Evolutionary conservation across 2,329 filamentous ascomycete genomes (phyloP).

Genomic region (Penicillium griseofulvum): DNA sequence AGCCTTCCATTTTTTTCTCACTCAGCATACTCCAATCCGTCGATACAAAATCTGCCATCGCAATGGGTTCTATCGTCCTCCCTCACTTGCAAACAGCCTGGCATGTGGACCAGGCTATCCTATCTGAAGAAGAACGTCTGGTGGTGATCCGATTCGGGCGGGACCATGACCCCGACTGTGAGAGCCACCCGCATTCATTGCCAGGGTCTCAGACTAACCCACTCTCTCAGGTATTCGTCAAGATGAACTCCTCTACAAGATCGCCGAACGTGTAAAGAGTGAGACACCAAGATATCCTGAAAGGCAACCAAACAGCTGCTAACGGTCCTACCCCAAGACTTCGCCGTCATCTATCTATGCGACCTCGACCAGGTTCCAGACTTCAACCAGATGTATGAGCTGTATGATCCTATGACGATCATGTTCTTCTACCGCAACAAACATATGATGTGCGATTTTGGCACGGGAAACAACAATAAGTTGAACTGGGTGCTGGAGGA

Average conservation of each 20-base stretch:
- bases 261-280: constrained; percentile 87
- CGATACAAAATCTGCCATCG: constrained; percentile 8
- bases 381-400: constrained; percentile 94
- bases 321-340: constrained; percentile 27
- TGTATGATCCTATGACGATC: constrained; percentile 85
- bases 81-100: constrained; percentile 89
- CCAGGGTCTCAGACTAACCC: constrained; percentile 16
- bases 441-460: constrained; percentile 89
- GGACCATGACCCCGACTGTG: constrained; percentile 74
- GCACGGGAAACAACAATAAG: constrained; percentile 98
- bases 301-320: neutral
- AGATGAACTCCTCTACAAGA: constrained; percentile 92
- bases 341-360: constrained; percentile 76
- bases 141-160: constrained; percentile 83
- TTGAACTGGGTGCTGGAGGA: constrained; percentile 95
- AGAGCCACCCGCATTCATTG: constrained; percentile 9
- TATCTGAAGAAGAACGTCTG: constrained; percentile 84
- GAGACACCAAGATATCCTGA: constrained; percentile 48
- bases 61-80: constrained; percentile 81
- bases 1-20: constrained; percentile 14
- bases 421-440: constrained; percentile 77
- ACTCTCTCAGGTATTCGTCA: constrained; percentile 60
- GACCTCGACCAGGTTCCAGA: constrained; percentile 88
- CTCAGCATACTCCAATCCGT: neutral
- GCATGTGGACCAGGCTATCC: constrained; percentile 98